Conservation (phyloP, 2,329 filamentous ascomycete genomes). For the Diaporthe caulivora region DNA sequence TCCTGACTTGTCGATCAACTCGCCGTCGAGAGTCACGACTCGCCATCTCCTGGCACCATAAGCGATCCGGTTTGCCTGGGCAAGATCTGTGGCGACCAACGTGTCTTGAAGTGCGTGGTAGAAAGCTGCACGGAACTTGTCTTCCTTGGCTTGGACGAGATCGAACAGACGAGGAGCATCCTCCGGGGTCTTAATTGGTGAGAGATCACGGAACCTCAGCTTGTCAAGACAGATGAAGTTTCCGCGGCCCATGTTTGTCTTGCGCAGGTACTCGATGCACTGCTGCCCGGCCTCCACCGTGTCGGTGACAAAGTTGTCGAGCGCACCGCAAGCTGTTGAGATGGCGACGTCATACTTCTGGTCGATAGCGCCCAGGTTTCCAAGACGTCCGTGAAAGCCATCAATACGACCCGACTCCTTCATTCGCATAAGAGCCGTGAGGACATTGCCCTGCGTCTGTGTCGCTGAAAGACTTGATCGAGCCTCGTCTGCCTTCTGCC, state of each 20-base stretch:
- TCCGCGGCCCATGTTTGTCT: constrained; percentile 95
- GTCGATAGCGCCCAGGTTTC: constrained; percentile 94
- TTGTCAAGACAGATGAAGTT: constrained; percentile 98
- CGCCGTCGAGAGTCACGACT: constrained; percentile 94
- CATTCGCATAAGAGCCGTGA: constrained; percentile 91
- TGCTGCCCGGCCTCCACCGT: constrained; percentile 96
- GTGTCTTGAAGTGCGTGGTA: constrained; percentile 97
- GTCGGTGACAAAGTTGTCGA: constrained; percentile 98
- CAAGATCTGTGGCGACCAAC: constrained; percentile 89
- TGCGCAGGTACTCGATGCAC: constrained; percentile 96
- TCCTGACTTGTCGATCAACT: constrained; percentile 97
- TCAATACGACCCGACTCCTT: constrained; percentile 97
- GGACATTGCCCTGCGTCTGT: constrained; percentile 92
- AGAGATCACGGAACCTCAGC: constrained; percentile 81
- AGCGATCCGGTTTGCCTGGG: constrained; percentile 97
- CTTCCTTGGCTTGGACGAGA: constrained; percentile 88
- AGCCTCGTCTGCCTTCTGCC: constrained; percentile 96
- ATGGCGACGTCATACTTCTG: constrained; percentile 97
- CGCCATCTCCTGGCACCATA: constrained; percentile 95
- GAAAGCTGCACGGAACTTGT: constrained; percentile 89
- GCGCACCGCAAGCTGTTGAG: constrained; percentile 90
- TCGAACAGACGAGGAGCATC: constrained; percentile 94
- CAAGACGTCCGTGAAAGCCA: constrained; percentile 94
- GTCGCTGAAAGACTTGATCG: constrained; percentile 89
- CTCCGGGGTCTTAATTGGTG: constrained; percentile 87